phyloP scores from a whole-genome alignment of 495 filamentous ascomycete species.

The Ascobolus immersus region DNA sequence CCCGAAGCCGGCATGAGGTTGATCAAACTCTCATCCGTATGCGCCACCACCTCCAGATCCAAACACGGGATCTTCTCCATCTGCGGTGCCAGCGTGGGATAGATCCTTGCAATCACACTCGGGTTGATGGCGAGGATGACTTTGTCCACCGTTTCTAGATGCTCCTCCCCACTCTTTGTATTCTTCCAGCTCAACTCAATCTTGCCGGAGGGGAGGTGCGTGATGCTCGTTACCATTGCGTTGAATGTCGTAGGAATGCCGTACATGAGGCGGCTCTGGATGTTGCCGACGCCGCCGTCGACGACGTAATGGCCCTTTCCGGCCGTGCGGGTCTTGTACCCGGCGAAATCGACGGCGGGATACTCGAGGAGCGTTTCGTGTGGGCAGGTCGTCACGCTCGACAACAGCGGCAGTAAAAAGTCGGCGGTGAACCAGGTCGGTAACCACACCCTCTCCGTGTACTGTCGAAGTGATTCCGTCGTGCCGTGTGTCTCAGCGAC shows the following conservation, averaged over 20 bases:
- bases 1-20: neutral
- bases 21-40: slow-evolving; percentile 17
- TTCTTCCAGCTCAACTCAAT: slow-evolving; percentile 2
- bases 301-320: slow-evolving; percentile 26
- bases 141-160: slow-evolving; percentile 18
- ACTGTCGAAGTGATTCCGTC: slow-evolving; percentile 21
- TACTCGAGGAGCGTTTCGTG: slow-evolving; percentile 26
- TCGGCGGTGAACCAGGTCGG: slow-evolving; percentile 19
- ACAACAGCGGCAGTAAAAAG: slow-evolving; percentile 29
- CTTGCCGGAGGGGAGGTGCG: neutral
- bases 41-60: slow-evolving; percentile 21
- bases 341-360: slow-evolving; percentile 24
- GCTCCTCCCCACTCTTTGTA: neutral
- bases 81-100: slow-evolving; percentile 17
- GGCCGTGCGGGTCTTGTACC: slow-evolving; percentile 22
- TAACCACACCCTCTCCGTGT: slow-evolving; percentile 23
- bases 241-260: slow-evolving; percentile 14
- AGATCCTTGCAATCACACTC: slow-evolving; percentile 20
- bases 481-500: neutral
- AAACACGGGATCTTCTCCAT: slow-evolving; percentile 22
- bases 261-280: slow-evolving; percentile 21
- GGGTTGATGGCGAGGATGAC: slow-evolving; percentile 25
- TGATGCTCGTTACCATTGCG: neutral
- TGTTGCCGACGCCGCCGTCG: slow-evolving; percentile 21
- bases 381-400: slow-evolving; percentile 27